Evolutionary conservation across 2,329 filamentous ascomycete genomes (phyloP), one percentile per base, ranked within the genome.

Genomic region (Tolypocladium nubicola): DNA sequence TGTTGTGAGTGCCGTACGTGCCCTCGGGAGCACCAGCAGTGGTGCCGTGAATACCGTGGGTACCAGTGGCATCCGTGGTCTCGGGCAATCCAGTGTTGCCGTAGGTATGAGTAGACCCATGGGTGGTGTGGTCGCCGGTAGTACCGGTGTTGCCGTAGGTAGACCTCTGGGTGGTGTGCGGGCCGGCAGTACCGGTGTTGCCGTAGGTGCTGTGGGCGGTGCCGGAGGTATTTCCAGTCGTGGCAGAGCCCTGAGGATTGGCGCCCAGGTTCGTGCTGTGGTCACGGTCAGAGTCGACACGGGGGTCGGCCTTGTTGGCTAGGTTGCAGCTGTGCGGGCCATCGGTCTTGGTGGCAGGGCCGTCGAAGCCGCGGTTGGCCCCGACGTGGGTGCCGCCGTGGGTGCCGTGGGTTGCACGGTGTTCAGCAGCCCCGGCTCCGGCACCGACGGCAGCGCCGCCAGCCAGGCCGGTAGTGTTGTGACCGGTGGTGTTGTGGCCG

Each of bases 201-300:
- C 66, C 57, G 37, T 57, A 49, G 35, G 59, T 41, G n/a, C 56
- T 59, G 35, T 58, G 54, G 43, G 57, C 57, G 11, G 56, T 39
- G 43, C n/a, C 43, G 38, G 55, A 56, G 16, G 41, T 53, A 23
- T 57, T 58, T 19, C 57, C 56, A 19, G 58, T 60, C 21, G 57
- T 60, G 30, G 52, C 58, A 33, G 47, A 59, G 13, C 60, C 60
- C 4, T 75, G 73, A 19, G 68, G 64, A 61, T 70, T 70, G 38
- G 61, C 59, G 14, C 68, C 68, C 60, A 68, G 39, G 63, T 68
- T 73, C 56, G 64, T 65, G 63, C 67, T 70, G 52, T 71, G 68
- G 56, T 78, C 76, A 16, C 77, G 70, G 63, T 83, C 78, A 4
- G 76, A 79, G 65, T 84, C 80, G 55, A 81, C 72, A n/a, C 78